Evolutionary conservation across 1,139 yeast species (phyloP), one percentile per base, ranked within the genome.

Genomic region (Kodamaea arcana): DNA sequence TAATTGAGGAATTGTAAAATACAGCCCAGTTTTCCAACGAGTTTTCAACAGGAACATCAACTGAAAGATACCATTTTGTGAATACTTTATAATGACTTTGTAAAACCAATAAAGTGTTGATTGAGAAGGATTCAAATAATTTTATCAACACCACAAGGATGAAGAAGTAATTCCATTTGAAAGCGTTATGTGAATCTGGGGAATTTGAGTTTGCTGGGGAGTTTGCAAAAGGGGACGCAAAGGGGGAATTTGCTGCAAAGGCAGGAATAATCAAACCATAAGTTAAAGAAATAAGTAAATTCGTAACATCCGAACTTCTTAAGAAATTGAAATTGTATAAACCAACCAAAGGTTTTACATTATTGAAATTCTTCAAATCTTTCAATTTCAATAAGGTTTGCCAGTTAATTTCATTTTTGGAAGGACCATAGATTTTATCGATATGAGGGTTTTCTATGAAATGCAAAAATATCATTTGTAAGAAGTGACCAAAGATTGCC

Each of bases 401-500:
- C 39, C 59, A 55, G 42, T 67, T 69, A 29, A 57, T 52, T 43
- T 69, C 72, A 41, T 53, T 61, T 25, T 59, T 54, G 13, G 71
- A 59, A 24, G 72, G 72, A 4, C 75, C 75, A 56, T 86, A 86
- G 22, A 84, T 85, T 59, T 83, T 83, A 42, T 84, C 90, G 48
- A 86, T 86, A 57, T 86, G 95, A 20, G 95, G 95, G 47, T 83
- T 84, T 59, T 86, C 95, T 35, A 86, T 90, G 43, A 70, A 69
- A 44, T 81, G 82, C 56, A 86, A 66, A 50, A 86, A 86, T 27
- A 80, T 69, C 73, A 86, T 85, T 56, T 86, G 95, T 41, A 80
- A 68, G 41, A 83, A 74, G 58, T 86, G 95, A 4, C 94, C 95
- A 41, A 79, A 61, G 15, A 85, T 63, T 1, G 95, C 85, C 24